Percentiles rank a stretch among this genome's conserved stretches.
These are phyloP conservation scores for Eucalyptus sp. DNA, from an alignment of 345 rosid genomes.

Conservation along the genomic window DNA sequence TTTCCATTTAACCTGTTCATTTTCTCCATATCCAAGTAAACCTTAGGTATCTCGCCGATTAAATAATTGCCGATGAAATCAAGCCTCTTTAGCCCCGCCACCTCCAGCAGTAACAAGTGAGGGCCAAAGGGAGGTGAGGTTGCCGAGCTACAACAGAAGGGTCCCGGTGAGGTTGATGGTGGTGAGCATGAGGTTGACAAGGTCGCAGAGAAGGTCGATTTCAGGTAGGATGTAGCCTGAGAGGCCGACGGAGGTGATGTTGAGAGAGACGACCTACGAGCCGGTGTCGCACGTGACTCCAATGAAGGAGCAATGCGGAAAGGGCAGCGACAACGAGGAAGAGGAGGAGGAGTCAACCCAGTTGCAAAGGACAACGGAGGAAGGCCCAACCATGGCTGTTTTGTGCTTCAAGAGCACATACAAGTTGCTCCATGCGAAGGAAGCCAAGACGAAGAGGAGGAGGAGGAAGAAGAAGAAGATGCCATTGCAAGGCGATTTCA, in stretches of 20 bases:
- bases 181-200: no score
- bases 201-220: no score
- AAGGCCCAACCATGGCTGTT: accelerated
- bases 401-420: no score
- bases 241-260: no score
- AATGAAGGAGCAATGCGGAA: no score
- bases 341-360: no score
- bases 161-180: accelerated
- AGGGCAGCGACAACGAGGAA: accelerated
- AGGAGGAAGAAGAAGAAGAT: accelerated
- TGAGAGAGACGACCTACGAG: accelerated
- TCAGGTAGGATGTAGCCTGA: accelerated
- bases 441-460: no score
- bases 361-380: accelerated
- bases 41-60: accelerated
- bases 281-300: accelerated
- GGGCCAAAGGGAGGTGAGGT: no score
- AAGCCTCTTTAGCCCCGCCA: no score
- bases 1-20: no score
- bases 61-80: accelerated
- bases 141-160: accelerated
- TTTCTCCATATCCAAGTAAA: no score
- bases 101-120: accelerated
- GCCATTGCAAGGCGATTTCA: accelerated
- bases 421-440: accelerated